Conservation (phyloP, 352 stramenopile species). For the Pythium dissimile region DNA sequence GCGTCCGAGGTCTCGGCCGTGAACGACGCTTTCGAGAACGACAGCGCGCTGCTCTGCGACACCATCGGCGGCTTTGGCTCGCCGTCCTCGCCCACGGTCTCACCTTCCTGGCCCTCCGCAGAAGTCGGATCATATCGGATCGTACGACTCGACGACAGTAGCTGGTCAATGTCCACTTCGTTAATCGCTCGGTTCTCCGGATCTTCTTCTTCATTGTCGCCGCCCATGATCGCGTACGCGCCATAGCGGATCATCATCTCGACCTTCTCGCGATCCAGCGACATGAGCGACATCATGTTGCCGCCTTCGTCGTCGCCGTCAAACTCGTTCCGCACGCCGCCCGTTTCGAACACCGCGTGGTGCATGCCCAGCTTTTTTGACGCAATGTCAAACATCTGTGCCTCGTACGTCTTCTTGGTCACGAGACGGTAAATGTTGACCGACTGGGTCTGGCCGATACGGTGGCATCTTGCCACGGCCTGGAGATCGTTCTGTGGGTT, state of each 20-base stretch:
- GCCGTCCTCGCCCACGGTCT: conserved; percentile 37
- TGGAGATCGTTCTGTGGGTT: conserved; percentile 98
- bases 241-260: conserved; percentile 97
- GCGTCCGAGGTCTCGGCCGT: conserved; percentile 84
- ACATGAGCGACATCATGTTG: conserved; percentile 91
- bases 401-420: conserved; percentile 98
- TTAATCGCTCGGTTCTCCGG: conserved; percentile 87
- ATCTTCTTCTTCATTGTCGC: conserved; percentile 93
- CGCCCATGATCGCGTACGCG: conserved; percentile 95
- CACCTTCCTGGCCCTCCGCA: conserved; percentile 36
- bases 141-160: conserved; percentile 81
- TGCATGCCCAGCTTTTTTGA: conserved; percentile 99
- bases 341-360: conserved; percentile 97
- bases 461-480: conserved; percentile 97
- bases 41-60: conserved; percentile 64
- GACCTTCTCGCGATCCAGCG: conserved; percentile 96
- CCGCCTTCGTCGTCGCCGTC: conserved; percentile 92
- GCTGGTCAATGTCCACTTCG: conserved; percentile 86
- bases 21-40: conserved; percentile 88
- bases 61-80: conserved; percentile 32
- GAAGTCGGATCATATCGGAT: conserved; percentile 85
- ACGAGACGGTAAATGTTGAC: conserved; percentile 99
- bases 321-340: conserved; percentile 90
- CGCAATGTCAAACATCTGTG: conserved; percentile 99
- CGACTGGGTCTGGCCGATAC: conserved; percentile 99